Evolutionary conservation across 176 grass and related monocot genomes (phyloP).

Genomic region (Chloris gayana): DNA sequence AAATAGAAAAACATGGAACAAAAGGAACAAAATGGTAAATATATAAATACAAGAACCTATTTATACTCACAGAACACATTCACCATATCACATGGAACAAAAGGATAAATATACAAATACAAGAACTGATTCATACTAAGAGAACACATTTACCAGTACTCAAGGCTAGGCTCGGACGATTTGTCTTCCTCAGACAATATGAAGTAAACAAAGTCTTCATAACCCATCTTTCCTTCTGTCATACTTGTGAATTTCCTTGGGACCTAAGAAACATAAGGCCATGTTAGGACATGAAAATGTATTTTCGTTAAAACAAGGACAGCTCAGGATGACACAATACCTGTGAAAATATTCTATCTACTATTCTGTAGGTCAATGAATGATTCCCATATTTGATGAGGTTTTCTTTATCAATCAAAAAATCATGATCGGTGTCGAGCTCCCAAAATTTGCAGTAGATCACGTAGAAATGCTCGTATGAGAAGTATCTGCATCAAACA

Average conservation of each 20-base stretch:
- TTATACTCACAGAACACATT: neutral
- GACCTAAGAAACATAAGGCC: slow-evolving; percentile 46
- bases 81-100: neutral
- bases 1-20: slow-evolving; percentile 14
- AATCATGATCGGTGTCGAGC: slow-evolving; percentile 98
- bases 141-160: slow-evolving; percentile 76
- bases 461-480: slow-evolving; percentile 99
- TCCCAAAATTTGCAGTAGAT: slow-evolving; percentile 99
- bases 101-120: slow-evolving; percentile 19
- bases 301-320: slow-evolving; percentile 18
- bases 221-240: slow-evolving; percentile 95
- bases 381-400: slow-evolving; percentile 99
- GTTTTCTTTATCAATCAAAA: slow-evolving; percentile 99
- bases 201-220: slow-evolving; percentile 99
- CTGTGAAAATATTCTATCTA: slow-evolving; percentile 97
- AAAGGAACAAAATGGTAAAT: slow-evolving; percentile 1
- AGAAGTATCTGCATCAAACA: slow-evolving; percentile 83
- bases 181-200: slow-evolving; percentile 99
- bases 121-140: slow-evolving; percentile 20
- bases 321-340: slow-evolving; percentile 40
- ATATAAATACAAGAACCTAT: slow-evolving; percentile 34
- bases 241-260: slow-evolving; percentile 97
- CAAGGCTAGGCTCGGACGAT: slow-evolving; percentile 95
- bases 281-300: slow-evolving; percentile 34
- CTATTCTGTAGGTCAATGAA: slow-evolving; percentile 97